These are phyloP conservation scores for Moesziomyces globuligerus DNA, from an alignment of 1,284 basidiomycete species.

Conservation along the genomic window DNA sequence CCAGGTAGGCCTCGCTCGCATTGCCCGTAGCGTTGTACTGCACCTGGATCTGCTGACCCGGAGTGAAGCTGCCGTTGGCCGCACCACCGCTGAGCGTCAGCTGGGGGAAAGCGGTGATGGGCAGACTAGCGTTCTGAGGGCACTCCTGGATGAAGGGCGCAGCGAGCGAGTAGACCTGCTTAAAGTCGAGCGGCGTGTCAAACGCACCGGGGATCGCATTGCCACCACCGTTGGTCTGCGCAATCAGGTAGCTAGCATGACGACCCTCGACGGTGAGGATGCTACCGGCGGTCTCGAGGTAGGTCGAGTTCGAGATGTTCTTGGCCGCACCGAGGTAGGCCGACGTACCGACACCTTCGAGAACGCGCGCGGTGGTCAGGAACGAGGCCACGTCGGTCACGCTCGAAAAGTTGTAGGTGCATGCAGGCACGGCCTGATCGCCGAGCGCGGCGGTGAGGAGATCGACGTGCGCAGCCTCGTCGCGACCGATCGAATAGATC, in stretches of 20 bases:
- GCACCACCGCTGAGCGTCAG: slow-evolving; percentile 20
- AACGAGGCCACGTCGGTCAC: slow-evolving; percentile 42
- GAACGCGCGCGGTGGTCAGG: slow-evolving; percentile 49
- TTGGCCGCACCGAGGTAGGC: slow-evolving; percentile 43
- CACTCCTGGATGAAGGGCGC: slow-evolving; percentile 55
- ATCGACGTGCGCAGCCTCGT: slow-evolving; percentile 38
- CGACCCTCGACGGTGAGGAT: slow-evolving; percentile 71
- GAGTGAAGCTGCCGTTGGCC: slow-evolving; percentile 31
- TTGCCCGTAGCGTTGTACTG: slow-evolving; percentile 21
- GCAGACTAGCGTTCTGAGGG: slow-evolving; percentile 26
- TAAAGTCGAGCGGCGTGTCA: slow-evolving; percentile 52
- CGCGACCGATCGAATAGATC: slow-evolving; percentile 50
- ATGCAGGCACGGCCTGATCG: slow-evolving; percentile 28
- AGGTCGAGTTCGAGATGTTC: slow-evolving; percentile 41
- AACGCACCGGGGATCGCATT: slow-evolving; percentile 41
- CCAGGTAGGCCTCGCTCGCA: slow-evolving; percentile 28
- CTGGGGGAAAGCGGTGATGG: slow-evolving; percentile 39
- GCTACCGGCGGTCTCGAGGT: slow-evolving; percentile 47
- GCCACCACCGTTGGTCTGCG: slow-evolving; percentile 30
- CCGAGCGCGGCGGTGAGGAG: slow-evolving; percentile 38
- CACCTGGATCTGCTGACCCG: slow-evolving; percentile 42
- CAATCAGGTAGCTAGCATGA: slow-evolving; percentile 70
- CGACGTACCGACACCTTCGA: slow-evolving; percentile 46
- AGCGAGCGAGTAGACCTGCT: slow-evolving; percentile 60
- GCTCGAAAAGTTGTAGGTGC: slow-evolving; percentile 44